These are phyloP conservation scores for Thuidium tamariscinum DNA, from an alignment of 225 moss, liverwort and hornwort species.

Conservation along the genomic window DNA sequence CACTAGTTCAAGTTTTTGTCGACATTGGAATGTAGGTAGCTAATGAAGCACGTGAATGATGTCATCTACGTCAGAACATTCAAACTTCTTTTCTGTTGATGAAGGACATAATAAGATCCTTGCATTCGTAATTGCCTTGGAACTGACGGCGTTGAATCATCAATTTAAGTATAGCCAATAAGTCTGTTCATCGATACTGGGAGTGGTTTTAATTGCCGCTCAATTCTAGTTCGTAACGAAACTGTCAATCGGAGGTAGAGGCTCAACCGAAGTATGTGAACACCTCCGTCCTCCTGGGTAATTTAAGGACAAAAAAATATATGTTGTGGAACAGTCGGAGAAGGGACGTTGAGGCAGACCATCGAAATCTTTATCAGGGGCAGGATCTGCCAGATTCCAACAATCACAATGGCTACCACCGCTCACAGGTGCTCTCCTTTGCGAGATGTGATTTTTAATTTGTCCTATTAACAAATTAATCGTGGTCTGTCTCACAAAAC, in stretches of 20 bases:
- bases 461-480: background rate
- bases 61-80: background rate
- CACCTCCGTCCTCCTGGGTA: background rate
- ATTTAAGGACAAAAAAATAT: background rate
- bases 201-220: background rate
- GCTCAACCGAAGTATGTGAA: background rate
- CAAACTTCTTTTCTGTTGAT: background rate
- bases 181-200: background rate
- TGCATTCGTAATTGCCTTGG: background rate
- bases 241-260: background rate
- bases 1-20: background rate
- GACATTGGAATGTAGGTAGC: background rate
- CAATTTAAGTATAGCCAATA: background rate
- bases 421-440: constrained; percentile 22
- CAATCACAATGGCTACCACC: constrained; percentile 40
- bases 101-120: background rate
- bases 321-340: constrained; percentile 24
- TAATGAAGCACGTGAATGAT: background rate
- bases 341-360: constrained; percentile 24
- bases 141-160: background rate
- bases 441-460: background rate
- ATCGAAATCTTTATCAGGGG: constrained; percentile 13
- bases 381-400: constrained; percentile 45
- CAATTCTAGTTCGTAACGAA: background rate
- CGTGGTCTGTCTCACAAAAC: background rate